A percentile compares a stretch with the other conserved stretches of the same genome.
These are phyloP conservation scores for Lachancea nothofagi DNA, from an alignment of 805 yeast genomes.

Conservation along the genomic window DNA sequence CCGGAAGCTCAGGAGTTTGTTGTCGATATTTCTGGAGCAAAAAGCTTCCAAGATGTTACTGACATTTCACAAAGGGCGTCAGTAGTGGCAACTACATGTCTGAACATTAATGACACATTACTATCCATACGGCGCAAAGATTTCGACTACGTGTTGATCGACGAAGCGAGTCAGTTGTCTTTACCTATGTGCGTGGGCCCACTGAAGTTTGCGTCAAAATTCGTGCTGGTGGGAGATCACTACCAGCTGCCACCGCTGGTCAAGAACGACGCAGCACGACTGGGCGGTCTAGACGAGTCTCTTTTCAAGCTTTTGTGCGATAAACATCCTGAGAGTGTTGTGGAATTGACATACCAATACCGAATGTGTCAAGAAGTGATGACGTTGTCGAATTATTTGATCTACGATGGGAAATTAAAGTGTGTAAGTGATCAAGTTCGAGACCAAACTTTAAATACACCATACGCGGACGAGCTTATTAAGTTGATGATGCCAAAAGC, in stretches of 20 bases:
- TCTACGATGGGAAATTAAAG: slow-evolving; percentile 67
- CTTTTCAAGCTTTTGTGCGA: slow-evolving; percentile 73
- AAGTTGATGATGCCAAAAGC: not conserved
- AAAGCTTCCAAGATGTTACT: slow-evolving; percentile 42
- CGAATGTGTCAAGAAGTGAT: slow-evolving; percentile 90
- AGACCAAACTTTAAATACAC: slow-evolving; percentile 47
- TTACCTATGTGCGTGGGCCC: slow-evolving; percentile 92
- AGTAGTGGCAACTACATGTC: slow-evolving; percentile 85
- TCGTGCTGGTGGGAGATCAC: slow-evolving; percentile 95
- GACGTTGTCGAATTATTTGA: slow-evolving; percentile 70
- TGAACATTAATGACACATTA: slow-evolving; percentile 47
- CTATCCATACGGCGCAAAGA: slow-evolving; percentile 36
- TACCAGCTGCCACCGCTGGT: slow-evolving; percentile 89
- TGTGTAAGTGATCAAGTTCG: slow-evolving; percentile 72
- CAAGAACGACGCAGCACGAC: slow-evolving; percentile 56
- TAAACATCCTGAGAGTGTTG: slow-evolving; percentile 66
- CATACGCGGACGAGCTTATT: slow-evolving; percentile 29
- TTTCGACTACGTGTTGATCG: slow-evolving; percentile 91
- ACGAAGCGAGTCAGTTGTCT: slow-evolving; percentile 94
- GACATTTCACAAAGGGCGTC: slow-evolving; percentile 48
- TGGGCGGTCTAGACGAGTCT: slow-evolving; percentile 57
- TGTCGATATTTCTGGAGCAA: slow-evolving; percentile 39
- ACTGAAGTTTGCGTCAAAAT: slow-evolving; percentile 64
- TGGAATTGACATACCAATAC: slow-evolving; percentile 75
- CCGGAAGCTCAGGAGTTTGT: slow-evolving; percentile 51